phyloP scores from a whole-genome alignment of 2,329 filamentous ascomycete species.

The Fusarium secorum region DNA sequence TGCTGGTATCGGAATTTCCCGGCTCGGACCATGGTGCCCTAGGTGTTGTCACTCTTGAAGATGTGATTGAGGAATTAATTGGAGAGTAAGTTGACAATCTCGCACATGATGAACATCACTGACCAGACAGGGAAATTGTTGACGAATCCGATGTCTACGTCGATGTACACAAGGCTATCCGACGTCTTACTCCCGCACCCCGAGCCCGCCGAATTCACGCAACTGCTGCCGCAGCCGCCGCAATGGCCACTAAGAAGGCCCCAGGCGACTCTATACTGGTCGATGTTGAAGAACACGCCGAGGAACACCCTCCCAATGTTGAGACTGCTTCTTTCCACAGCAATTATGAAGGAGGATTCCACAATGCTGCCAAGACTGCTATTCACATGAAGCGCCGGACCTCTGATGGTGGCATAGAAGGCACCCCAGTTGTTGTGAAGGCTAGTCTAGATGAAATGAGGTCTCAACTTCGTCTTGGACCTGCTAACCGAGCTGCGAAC shows the following conservation, averaged over 20 bases:
- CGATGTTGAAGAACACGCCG: constrained; percentile 54
- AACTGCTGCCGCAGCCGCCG: constrained; percentile 44
- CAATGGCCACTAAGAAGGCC: constrained; percentile 44
- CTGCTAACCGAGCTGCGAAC: constrained; percentile 71
- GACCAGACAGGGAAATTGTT: constrained; percentile 81
- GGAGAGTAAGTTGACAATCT: constrained; percentile 75
- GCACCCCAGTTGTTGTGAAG: constrained; percentile 61
- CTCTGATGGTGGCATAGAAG: constrained; percentile 62
- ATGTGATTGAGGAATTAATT: constrained; percentile 98
- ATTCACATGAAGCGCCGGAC: constrained; percentile 68
- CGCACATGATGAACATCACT: neutral
- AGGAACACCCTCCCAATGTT: constrained; percentile 34
- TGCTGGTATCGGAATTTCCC: constrained; percentile 87
- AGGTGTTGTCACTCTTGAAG: constrained; percentile 94
- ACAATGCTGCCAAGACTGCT: constrained; percentile 59
- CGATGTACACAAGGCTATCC: constrained; percentile 97
- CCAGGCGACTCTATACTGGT: constrained; percentile 45
- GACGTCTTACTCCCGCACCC: constrained; percentile 84
- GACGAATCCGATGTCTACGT: constrained; percentile 99
- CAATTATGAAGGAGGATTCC: constrained; percentile 50
- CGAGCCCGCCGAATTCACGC: constrained; percentile 67
- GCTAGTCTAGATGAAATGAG: constrained; percentile 69
- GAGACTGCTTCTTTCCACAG: constrained; percentile 50
- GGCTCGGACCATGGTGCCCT: constrained; percentile 91
- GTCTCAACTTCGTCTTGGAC: constrained; percentile 70